phyloP scores from a whole-genome alignment of 2,329 filamentous ascomycete species.

The Fusarium lyarnte region DNA sequence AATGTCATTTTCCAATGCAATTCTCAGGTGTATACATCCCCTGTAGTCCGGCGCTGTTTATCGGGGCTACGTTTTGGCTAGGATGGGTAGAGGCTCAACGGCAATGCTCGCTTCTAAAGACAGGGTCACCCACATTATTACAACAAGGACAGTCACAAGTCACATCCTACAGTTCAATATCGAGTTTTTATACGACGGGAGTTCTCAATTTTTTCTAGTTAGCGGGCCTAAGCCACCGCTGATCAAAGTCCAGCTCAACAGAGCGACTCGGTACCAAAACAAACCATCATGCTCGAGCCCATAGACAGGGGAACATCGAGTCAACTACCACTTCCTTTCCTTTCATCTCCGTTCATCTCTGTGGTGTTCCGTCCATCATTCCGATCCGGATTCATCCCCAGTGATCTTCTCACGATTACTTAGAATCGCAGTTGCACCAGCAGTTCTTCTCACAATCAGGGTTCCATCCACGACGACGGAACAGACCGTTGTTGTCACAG shows the following conservation, averaged over 20 bases:
- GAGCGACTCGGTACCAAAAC: neutral
- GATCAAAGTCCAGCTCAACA: neutral
- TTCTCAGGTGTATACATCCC: no score
- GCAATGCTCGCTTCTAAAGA: neutral
- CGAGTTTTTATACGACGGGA: neutral
- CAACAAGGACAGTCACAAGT: neutral
- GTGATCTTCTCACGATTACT: neutral
- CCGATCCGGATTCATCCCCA: no score
- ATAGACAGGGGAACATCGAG: neutral
- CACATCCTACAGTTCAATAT: neutral
- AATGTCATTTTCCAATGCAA: no score
- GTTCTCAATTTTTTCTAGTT: neutral
- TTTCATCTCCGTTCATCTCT: neutral
- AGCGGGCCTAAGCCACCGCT: neutral
- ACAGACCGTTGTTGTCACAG: neutral
- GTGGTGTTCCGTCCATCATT: neutral
- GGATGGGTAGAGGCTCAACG: neutral
- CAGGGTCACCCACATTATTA: accelerated
- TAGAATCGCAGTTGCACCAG: conserved; percentile 14
- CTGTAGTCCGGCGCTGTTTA: neutral
- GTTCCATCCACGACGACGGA: conserved; percentile 1
- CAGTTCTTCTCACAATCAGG: conserved; percentile 10
- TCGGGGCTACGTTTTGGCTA: accelerated
- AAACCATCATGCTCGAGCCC: neutral
- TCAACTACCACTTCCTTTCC: neutral